These are phyloP conservation scores for Tagetes erecta DNA, from an alignment of 129 eudicot species.

Conservation along the genomic window DNA sequence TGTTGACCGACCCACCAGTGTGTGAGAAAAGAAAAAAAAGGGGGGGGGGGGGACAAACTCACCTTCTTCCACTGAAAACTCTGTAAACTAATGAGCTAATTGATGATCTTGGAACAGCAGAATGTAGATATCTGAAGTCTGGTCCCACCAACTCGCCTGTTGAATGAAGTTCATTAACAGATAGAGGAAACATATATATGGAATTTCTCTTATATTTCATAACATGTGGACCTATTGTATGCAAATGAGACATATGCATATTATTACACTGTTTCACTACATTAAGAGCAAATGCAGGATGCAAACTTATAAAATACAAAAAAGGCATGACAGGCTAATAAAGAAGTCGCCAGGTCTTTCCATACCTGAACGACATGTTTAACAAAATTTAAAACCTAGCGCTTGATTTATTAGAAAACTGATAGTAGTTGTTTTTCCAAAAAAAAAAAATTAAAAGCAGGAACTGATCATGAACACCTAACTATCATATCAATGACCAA, in stretches of 20 bases:
- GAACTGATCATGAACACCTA: neutral
- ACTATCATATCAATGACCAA: neutral
- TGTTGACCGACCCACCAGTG: neutral
- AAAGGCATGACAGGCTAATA: neutral
- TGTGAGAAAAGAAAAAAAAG: too few relatives aligned
- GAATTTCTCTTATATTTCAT: neutral
- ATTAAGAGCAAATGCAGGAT: neutral
- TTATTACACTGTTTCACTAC: neutral
- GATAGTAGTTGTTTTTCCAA: neutral
- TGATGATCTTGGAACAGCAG: slow-evolving; percentile 56
- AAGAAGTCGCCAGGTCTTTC: neutral
- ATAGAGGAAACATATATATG: neutral
- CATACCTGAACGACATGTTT: neutral
- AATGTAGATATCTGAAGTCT: slow-evolving; percentile 52
- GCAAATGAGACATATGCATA: neutral
- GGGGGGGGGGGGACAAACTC: neutral
- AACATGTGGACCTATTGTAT: neutral
- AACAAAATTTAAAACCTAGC: neutral
- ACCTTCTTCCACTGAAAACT: slow-evolving; percentile 89
- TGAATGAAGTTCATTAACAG: slow-evolving; percentile 11
- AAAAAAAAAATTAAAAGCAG: neutral
- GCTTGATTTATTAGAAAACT: neutral
- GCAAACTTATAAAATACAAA: neutral
- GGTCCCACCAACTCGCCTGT: slow-evolving; percentile 77
- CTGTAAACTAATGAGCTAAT: slow-evolving; percentile 65